Conservation (phyloP, 495 filamentous ascomycete species). For the Tuber borchii region DNA sequence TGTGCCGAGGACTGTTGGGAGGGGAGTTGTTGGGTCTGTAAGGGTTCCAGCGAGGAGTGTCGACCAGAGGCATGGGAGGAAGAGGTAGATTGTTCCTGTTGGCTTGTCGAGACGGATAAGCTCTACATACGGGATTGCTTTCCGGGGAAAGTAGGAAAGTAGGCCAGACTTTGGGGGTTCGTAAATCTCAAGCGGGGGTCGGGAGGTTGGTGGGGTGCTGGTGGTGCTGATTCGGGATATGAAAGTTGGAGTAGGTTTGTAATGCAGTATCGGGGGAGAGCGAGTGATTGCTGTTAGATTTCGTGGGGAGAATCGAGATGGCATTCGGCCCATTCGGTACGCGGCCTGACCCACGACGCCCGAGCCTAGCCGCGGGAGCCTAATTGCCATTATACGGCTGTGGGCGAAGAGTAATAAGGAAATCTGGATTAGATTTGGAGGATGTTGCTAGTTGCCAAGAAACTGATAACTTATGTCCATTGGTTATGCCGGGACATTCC, state of each 20-base stretch:
- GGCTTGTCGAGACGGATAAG: conserved; percentile 90
- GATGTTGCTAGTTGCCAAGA: neutral
- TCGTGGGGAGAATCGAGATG: neutral
- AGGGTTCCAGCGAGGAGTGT: conserved; percentile 61
- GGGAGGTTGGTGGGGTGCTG: conserved; percentile 33
- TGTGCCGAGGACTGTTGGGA: conserved; percentile 56
- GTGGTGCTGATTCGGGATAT: conserved; percentile 13
- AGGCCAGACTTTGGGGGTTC: conserved; percentile 65
- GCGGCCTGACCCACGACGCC: neutral
- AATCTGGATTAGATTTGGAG: neutral
- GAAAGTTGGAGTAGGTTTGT: neutral
- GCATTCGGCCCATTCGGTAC: neutral
- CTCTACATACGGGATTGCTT: conserved; percentile 89
- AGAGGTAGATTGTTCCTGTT: conserved; percentile 89
- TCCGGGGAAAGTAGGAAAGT: conserved; percentile 64
- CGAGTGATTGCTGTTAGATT: neutral
- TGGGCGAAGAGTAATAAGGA: neutral
- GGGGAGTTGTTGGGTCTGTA: conserved; percentile 53
- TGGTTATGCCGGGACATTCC: neutral
- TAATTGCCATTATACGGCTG: neutral
- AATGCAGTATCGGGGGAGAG: conserved; percentile 18
- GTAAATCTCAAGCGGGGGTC: conserved; percentile 48
- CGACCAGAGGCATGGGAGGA: conserved; percentile 89
- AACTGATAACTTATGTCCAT: neutral
- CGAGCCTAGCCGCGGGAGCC: neutral